Percentiles rank a stretch among this genome's conserved stretches.
Conservation (phyloP, 2,329 filamentous ascomycete species). For the Aspergillus neotritici region DNA sequence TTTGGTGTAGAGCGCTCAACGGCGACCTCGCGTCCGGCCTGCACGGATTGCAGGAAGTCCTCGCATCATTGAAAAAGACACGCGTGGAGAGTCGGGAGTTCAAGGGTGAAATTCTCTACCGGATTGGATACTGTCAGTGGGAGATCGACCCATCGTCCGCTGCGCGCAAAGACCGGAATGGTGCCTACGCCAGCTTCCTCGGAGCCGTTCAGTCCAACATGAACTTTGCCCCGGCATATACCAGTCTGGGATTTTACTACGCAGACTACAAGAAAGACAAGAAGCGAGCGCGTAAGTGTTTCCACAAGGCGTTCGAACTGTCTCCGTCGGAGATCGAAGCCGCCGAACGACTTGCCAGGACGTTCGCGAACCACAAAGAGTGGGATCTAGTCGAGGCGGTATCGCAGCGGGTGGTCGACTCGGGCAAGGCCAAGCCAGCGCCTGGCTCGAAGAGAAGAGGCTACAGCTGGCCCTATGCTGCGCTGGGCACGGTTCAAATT, state of each 20-base stretch:
- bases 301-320: conserved; percentile 92
- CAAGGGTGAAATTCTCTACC: conserved; percentile 79
- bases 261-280: conserved; percentile 85
- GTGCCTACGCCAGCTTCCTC: conserved; percentile 79
- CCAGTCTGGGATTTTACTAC: conserved; percentile 83
- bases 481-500: conserved; percentile 86
- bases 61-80: conserved; percentile 59
- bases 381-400: conserved; percentile 97
- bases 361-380: conserved; percentile 83
- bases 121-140: conserved; percentile 83
- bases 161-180: conserved; percentile 71
- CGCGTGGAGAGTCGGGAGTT: conserved; percentile 61
- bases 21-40: conserved; percentile 67
- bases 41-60: conserved; percentile 63
- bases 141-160: conserved; percentile 67
- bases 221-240: conserved; percentile 85
- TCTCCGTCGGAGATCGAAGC: conserved; percentile 80
- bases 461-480: conserved; percentile 92
- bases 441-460: conserved; percentile 91
- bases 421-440: conserved; percentile 83
- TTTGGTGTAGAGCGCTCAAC: conserved; percentile 83
- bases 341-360: conserved; percentile 76
- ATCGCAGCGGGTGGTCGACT: conserved; percentile 83
- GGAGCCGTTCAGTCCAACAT: conserved; percentile 78
- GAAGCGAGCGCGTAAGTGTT: conserved; percentile 81